phyloP scores from a whole-genome alignment of 78 protist species.

The Isochrysis galbana region DNA sequence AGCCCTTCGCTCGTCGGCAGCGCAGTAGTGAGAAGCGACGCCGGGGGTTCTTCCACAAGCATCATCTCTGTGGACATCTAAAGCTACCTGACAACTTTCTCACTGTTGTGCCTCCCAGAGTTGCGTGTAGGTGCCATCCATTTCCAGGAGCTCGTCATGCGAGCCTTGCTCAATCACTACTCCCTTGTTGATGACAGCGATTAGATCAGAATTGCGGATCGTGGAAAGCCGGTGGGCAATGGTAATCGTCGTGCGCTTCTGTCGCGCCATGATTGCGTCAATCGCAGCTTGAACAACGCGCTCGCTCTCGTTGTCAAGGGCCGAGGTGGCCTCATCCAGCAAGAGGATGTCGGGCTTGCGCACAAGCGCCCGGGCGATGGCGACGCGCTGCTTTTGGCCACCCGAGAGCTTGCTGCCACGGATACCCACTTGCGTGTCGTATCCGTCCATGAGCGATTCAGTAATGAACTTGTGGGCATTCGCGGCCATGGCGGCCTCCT shows the following conservation, averaged over 20 bases:
- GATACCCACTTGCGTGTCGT: slow-evolving; percentile 84
- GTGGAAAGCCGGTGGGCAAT: slow-evolving; percentile 93
- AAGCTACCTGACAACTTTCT: no score
- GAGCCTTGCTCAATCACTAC: not conserved
- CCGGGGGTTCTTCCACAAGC: no score
- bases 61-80: no score
- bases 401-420: slow-evolving; percentile 85
- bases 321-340: slow-evolving; percentile 92
- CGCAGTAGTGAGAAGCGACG: no score
- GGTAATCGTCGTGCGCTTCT: slow-evolving; percentile 75
- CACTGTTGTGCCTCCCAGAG: not conserved
- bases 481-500: slow-evolving; percentile 81
- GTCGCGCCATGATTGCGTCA: slow-evolving; percentile 45
- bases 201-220: slow-evolving; percentile 68
- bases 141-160: not conserved
- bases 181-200: slow-evolving; percentile 58
- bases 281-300: slow-evolving; percentile 78
- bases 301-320: slow-evolving; percentile 80
- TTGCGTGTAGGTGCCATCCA: not conserved
- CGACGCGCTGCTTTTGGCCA: slow-evolving; percentile 93
- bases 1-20: no score
- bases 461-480: slow-evolving; percentile 88
- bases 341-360: slow-evolving; percentile 83
- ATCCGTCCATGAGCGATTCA: slow-evolving; percentile 61
- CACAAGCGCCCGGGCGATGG: slow-evolving; percentile 92